Evolutionary conservation across 2,329 filamentous ascomycete species (phyloP), one percentile per base, ranked within the genome.

Genomic region (Botrytis medusae): DNA sequence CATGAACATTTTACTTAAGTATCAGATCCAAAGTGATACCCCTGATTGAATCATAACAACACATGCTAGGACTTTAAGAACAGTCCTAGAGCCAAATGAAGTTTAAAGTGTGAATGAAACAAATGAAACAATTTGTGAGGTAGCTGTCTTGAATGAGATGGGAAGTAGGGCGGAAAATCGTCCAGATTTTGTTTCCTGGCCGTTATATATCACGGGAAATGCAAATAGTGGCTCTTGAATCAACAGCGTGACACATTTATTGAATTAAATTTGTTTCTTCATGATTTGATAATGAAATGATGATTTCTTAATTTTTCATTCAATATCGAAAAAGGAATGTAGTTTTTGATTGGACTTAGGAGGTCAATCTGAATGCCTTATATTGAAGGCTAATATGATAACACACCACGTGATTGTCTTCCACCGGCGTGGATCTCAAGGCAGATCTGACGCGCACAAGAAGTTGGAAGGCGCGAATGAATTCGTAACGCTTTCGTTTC

Each of bases 361-460:
- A 34, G 57, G 57, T 60, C 29, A 60, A 9, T 34, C 18, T 9
- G 1, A n/a, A 2, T 62, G 60, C 60, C 60, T 62, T 12, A 18
- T 42, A 62, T 62, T 4, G 8, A 62, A 42, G 60, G 34, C 60
- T 12, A 40, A 25, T n/a, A n/a, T 16, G 8, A 9, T 5, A n/a
- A 7, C 25, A 25, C 8, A 2, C 2, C 61, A 67, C 46, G 64
- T 67, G 46, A 57, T 42, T 20, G 12, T 25, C 46, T 29, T 42
- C 29, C 34, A 40, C 10, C 65, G 34, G 64, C 46, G 46, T 40
- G 46, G 20, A 46, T 54, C 69, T 51, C 59, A 64, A 71, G 69
- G 69, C 69, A 71, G 60, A 71, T 40, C 37, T 61, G 59, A 71
- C 59, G 44, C 69, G 69, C 59, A 42, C 42, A 63, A 51, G 57